Percentiles rank a stretch among this genome's conserved stretches.
These are phyloP conservation scores for Alternaria triticina DNA, from an alignment of 2,329 filamentous ascomycete species.

Conservation along the genomic window DNA sequence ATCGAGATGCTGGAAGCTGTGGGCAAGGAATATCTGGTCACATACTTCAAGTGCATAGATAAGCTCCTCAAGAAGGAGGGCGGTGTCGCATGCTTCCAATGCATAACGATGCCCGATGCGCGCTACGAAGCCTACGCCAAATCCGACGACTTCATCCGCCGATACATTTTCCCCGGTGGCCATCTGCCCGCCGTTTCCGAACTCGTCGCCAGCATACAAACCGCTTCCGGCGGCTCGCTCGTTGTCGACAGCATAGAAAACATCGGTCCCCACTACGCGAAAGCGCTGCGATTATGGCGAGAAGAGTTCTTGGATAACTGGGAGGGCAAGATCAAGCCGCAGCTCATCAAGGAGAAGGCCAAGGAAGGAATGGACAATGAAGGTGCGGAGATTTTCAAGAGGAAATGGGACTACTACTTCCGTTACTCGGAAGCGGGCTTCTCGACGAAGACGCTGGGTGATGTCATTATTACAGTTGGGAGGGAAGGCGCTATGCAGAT, in stretches of 20 bases:
- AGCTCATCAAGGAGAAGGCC: slow-evolving; percentile 64
- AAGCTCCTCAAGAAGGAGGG: slow-evolving; percentile 69
- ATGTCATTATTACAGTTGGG: slow-evolving; percentile 74
- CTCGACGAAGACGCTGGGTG: slow-evolving; percentile 72
- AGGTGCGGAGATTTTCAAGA: slow-evolving; percentile 70
- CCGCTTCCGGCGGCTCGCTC: slow-evolving; percentile 66
- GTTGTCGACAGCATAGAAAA: slow-evolving; percentile 73
- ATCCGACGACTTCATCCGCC: slow-evolving; percentile 75
- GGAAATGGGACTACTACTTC: slow-evolving; percentile 82
- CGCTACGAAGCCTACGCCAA: slow-evolving; percentile 70
- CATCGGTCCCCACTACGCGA: slow-evolving; percentile 76
- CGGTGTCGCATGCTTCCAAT: slow-evolving; percentile 74
- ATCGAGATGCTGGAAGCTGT: slow-evolving; percentile 83
- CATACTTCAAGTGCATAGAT: slow-evolving; percentile 71
- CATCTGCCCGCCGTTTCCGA: slow-evolving; percentile 73
- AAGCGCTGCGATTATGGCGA: slow-evolving; percentile 71
- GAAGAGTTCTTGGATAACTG: slow-evolving; percentile 71
- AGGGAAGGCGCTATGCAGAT: slow-evolving; percentile 69
- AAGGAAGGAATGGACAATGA: slow-evolving; percentile 67
- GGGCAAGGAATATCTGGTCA: slow-evolving; percentile 69
- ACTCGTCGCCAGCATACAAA: slow-evolving; percentile 67
- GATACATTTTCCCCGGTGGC: slow-evolving; percentile 81
- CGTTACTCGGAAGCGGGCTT: slow-evolving; percentile 78
- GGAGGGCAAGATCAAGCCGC: slow-evolving; percentile 64
- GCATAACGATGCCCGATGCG: slow-evolving; percentile 76